Evolutionary conservation across 1,284 basidiomycete species (phyloP).

Genomic region (Ceratobasidium theobromae): DNA sequence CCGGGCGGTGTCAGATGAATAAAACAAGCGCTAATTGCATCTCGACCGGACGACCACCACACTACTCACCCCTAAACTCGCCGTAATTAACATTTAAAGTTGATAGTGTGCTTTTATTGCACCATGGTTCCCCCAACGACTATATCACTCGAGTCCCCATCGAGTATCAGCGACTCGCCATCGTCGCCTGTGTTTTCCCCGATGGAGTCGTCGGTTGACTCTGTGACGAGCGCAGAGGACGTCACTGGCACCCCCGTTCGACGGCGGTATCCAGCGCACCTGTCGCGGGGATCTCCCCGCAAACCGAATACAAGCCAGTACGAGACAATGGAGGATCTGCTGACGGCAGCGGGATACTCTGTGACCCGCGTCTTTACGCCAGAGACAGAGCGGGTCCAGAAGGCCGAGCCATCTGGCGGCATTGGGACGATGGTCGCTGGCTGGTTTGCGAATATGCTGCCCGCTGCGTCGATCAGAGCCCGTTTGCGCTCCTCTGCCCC

Average conservation of each 20-base stretch:
- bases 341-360: slow-evolving; percentile 84
- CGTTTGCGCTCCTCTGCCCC: neutral
- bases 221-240: neutral
- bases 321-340: slow-evolving; percentile 77
- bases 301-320: slow-evolving; percentile 65
- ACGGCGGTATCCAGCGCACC: slow-evolving; percentile 3
- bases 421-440: slow-evolving; percentile 14
- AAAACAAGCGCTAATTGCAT: neutral
- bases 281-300: slow-evolving; percentile 44
- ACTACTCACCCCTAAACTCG: neutral
- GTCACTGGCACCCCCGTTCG: neutral
- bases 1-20: neutral
- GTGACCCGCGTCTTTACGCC: slow-evolving; percentile 86
- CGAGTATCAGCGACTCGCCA: neutral
- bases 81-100: no score
- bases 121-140: no score
- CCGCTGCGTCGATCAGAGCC: neutral
- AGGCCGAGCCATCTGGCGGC: slow-evolving; percentile 38
- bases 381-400: slow-evolving; percentile 60
- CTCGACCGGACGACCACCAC: neutral
- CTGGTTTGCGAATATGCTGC: slow-evolving; percentile 2
- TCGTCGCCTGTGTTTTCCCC: neutral
- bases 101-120: no score
- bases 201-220: neutral
- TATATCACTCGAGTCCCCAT: no score